Evolutionary conservation across 805 yeast species (phyloP).

Genomic region (Kluyveromyces starmeri): DNA sequence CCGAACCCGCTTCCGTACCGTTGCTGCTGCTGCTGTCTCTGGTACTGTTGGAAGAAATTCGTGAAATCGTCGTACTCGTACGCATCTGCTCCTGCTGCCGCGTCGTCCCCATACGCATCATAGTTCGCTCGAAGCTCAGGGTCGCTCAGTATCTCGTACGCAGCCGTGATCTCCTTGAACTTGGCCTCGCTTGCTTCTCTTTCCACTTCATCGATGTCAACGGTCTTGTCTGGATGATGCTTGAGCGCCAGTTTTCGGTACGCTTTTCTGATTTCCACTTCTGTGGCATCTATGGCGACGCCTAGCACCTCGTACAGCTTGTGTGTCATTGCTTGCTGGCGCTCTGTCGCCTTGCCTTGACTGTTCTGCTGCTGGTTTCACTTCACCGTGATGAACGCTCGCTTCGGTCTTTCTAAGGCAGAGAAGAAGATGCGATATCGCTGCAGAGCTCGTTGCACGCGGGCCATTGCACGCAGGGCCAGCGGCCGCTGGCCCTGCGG

Average conservation of each 20-base stretch:
- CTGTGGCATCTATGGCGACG: conserved; percentile 53
- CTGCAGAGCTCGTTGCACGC: too few species aligned
- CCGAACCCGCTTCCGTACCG: conserved; percentile 7
- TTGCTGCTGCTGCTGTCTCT: conserved; percentile 3
- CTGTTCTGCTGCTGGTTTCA: too few species aligned
- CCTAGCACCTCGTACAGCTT: conserved; percentile 58
- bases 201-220: conserved; percentile 43
- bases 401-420: too few species aligned
- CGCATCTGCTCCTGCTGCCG: conserved; percentile 32
- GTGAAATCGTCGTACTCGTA: conserved; percentile 71
- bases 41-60: conserved; percentile 41
- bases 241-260: conserved; percentile 75
- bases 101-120: conserved; percentile 43
- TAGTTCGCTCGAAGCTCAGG: conserved; percentile 51
- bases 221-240: conserved; percentile 84
- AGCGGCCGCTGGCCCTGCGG: too few species aligned
- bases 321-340: not conserved
- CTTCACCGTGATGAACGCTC: too few species aligned
- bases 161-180: conserved; percentile 79
- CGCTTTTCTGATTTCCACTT: conserved; percentile 70
- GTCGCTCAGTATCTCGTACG: conserved; percentile 76
- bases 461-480: too few species aligned
- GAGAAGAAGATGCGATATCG: too few species aligned
- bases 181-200: conserved; percentile 63
- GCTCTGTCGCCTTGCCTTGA: too few species aligned